These are phyloP conservation scores for Sugiyamaella castrensis DNA, from an alignment of 1,139 yeast genomes.

Conservation along the genomic window DNA sequence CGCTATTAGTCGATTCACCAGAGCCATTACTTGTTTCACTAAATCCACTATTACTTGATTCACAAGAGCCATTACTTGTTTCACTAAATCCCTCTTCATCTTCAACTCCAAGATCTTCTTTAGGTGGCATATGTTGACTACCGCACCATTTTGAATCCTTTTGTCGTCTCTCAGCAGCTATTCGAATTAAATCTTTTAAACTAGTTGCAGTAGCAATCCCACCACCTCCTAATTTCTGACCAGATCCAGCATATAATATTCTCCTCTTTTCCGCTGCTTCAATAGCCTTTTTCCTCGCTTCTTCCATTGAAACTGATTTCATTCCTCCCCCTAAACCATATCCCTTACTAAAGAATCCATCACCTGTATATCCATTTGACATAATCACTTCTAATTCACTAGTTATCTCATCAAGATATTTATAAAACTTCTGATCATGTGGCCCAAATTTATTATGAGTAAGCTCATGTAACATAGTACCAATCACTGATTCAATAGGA, in stretches of 20 bases:
- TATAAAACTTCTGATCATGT: constrained; percentile 72
- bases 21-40: neutral
- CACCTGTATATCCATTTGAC: constrained; percentile 43
- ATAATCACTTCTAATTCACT: constrained; percentile 56
- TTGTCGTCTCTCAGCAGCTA: constrained; percentile 66
- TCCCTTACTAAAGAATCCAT: constrained; percentile 51
- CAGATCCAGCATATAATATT: constrained; percentile 25
- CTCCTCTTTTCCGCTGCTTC: constrained; percentile 22
- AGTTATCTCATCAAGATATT: constrained; percentile 58
- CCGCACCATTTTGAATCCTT: constrained; percentile 59
- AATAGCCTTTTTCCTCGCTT: constrained; percentile 21
- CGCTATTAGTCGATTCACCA: no score
- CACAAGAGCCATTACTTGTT: neutral
- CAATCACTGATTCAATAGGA: constrained; percentile 66
- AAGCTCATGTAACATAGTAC: constrained; percentile 85
- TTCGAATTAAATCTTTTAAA: constrained; percentile 51
- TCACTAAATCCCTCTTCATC: constrained; percentile 4
- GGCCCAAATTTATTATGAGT: constrained; percentile 79
- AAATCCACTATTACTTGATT: neutral
- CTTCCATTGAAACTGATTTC: constrained; percentile 17
- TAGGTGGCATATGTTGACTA: constrained; percentile 12
- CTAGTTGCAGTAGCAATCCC: constrained; percentile 22
- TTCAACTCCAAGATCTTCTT: constrained; percentile 18
- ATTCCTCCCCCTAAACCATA: constrained; percentile 47
- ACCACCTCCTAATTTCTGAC: constrained; percentile 28